These are phyloP conservation scores for Solanum hybrid DNA, from an alignment of 305 asterid genomes.

Conservation along the genomic window DNA sequence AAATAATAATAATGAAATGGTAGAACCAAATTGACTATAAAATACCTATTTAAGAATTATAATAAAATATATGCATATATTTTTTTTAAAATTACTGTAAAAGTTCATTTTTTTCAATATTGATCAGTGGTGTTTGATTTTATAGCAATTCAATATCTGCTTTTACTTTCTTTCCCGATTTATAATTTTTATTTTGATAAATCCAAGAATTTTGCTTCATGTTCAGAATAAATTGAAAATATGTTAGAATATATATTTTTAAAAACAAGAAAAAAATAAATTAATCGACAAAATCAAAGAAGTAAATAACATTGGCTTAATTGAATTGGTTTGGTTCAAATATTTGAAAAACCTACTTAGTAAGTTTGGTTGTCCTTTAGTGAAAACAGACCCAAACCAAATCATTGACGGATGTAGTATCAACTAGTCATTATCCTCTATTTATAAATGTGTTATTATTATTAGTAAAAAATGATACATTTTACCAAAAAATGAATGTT, in stretches of 20 bases:
- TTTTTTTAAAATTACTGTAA: neutral
- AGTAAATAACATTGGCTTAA: neutral
- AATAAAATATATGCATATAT: neutral
- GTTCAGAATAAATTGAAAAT: neutral
- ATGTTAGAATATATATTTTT: neutral
- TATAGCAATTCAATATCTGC: neutral
- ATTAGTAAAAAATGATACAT: neutral
- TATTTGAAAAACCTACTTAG: neutral
- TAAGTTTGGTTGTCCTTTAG: neutral
- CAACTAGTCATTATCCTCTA: neutral
- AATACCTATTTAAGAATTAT: neutral
- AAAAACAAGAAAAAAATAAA: neutral
- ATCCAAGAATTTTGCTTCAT: neutral
- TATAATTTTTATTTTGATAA: neutral
- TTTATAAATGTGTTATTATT: neutral
- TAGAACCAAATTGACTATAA: neutral
- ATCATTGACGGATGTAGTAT: neutral
- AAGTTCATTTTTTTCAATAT: neutral
- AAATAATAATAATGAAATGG: neutral
- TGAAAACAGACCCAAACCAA: neutral
- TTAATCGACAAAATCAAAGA: neutral
- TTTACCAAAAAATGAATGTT: neutral
- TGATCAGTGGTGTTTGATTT: neutral
- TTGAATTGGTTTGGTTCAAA: neutral
- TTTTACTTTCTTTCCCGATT: neutral